phyloP scores from a whole-genome alignment of 1,139 yeast species.

The Nakaseomyces glabratus region DNA sequence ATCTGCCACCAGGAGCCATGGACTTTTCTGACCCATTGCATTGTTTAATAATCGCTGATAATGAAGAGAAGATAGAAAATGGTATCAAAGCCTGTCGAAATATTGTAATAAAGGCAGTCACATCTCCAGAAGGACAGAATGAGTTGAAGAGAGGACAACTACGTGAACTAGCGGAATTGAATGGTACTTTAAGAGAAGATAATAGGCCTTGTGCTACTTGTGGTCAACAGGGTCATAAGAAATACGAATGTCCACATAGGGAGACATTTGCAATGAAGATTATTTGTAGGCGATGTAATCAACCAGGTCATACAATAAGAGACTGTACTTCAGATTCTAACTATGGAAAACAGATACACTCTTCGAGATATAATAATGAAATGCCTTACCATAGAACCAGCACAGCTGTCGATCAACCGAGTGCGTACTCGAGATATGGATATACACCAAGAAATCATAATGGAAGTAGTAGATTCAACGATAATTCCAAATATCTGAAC shows the following conservation, averaged over 20 bases:
- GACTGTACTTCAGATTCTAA: slow-evolving; percentile 78
- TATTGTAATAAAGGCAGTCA: slow-evolving; percentile 72
- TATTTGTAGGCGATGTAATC: slow-evolving; percentile 72
- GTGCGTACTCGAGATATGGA: no score
- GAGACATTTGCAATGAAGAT: slow-evolving; percentile 48
- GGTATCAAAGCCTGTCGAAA: slow-evolving; percentile 71
- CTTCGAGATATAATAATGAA: no score
- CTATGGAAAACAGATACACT: no score
- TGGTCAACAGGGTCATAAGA: slow-evolving; percentile 55
- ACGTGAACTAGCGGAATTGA: slow-evolving; percentile 82
- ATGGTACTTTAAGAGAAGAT: slow-evolving; percentile 88
- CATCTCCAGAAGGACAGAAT: slow-evolving; percentile 88
- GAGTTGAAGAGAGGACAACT: slow-evolving; percentile 85
- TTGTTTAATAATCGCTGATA: slow-evolving; percentile 78
- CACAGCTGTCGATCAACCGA: no score
- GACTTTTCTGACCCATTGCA: slow-evolving; percentile 75
- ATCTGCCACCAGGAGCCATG: slow-evolving; percentile 40
- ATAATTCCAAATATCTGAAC: no score
- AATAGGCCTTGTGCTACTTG: slow-evolving; percentile 50
- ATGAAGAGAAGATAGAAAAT: slow-evolving; percentile 63
- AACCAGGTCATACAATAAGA: slow-evolving; percentile 75
- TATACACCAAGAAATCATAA: no score
- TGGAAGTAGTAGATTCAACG: no score
- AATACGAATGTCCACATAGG: slow-evolving; percentile 52
- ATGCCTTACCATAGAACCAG: no score